Evolutionary conservation across 1,284 basidiomycete species (phyloP), one percentile per base, ranked within the genome.

Genomic region (Mycena sp.): DNA sequence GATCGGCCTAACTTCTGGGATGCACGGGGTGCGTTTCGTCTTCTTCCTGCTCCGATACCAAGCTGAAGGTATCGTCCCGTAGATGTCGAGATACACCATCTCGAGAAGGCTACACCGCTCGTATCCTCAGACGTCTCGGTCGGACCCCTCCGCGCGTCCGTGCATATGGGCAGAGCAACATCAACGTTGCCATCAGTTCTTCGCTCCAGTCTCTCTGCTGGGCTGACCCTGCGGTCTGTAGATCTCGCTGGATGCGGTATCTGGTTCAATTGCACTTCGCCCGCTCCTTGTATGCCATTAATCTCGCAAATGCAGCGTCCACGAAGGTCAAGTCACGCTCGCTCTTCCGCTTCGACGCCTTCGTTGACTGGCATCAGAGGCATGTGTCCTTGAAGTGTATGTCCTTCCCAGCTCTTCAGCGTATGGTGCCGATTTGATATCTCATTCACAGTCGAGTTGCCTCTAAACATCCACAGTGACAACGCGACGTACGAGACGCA

Each of bases 81-180:
- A 96, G 96, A 99, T 77, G 95, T 97, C 59, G 96, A 99, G 74
- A 87, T 96, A 38, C 95, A 96, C 77, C 95, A 97, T 74, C 82
- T 99, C n/a, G 94, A 99, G 79, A 96, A 91, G 35, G 83, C 85
- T 43, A 86, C 85, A 50, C 86, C 84, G 26, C 83, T 99, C 44
- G 81, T 88, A 61, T 98, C 98, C 72, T 81, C 85, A 12, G 83
- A 87, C 32, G 81, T 96, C 40, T 82, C 83, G 6, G 85, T 99
- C 51, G 96, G 96, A 0, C 95, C 96, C 1, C 82, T 97, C 14
- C 86, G 94, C 30, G 94, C 89, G 1, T 83, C 91, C 17, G 81
- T 99, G 14, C 81, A 80, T 88, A 93, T 69, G 91, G 91, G 32
- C 85, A 93, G 76, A 97, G 94, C 69, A 88, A 81, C 4, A 90